phyloP scores from a whole-genome alignment of 2,329 filamentous ascomycete genomes.

The Neoarthrinium moseri region DNA sequence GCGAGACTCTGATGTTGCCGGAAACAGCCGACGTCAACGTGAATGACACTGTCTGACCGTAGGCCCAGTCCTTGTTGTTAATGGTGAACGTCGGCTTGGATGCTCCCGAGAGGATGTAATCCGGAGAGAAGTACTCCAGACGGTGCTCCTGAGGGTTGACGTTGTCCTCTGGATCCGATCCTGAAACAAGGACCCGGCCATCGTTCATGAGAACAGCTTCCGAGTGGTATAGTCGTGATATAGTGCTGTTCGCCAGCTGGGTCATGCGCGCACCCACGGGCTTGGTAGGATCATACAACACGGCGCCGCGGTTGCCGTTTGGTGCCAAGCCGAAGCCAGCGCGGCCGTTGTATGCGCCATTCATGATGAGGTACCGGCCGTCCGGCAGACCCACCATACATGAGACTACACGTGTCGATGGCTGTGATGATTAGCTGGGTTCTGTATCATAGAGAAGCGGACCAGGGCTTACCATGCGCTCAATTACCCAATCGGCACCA shows the following conservation, averaged over 20 bases:
- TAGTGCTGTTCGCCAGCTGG: conserved; percentile 54
- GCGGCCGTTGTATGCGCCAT: conserved; percentile 49
- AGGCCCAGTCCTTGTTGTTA: conserved; percentile 46
- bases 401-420: conserved; percentile 51
- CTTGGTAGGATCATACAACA: conserved; percentile 52
- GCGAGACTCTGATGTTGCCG: conserved; percentile 39
- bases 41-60: conserved; percentile 37
- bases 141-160: conserved; percentile 50
- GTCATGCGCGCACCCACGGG: conserved; percentile 48
- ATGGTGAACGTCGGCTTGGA: conserved; percentile 46
- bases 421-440: conserved; percentile 18
- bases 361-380: conserved; percentile 54
- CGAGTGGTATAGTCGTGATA: conserved; percentile 53
- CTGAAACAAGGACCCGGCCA: conserved; percentile 52
- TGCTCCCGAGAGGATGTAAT: conserved; percentile 47
- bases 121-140: conserved; percentile 54
- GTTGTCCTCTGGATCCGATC: conserved; percentile 43
- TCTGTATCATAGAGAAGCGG: background rate
- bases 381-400: conserved; percentile 56
- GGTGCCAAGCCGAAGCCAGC: conserved; percentile 52
- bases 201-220: conserved; percentile 55
- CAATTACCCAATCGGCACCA: conserved; percentile 50
- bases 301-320: conserved; percentile 46
- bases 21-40: conserved; percentile 22
- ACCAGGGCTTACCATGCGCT: conserved; percentile 43